Conservation (phyloP, 2,329 filamentous ascomycete species). For the Fusarium abutilonis region DNA sequence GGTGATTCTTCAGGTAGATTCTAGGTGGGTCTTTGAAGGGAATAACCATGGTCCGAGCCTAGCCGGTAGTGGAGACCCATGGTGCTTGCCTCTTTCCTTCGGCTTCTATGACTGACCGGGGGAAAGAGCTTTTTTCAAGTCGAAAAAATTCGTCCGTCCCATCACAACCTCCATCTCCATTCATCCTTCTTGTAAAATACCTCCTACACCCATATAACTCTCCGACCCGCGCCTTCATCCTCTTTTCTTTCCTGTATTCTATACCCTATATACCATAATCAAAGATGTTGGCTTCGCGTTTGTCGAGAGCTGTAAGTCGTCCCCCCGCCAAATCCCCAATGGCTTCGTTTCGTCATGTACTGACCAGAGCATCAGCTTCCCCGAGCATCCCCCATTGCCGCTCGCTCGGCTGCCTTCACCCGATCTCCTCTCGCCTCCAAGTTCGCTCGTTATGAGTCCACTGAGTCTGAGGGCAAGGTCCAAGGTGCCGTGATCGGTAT, state of each 20-base stretch:
- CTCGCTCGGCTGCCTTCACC: constrained; percentile 72
- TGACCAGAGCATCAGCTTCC: constrained; percentile 69
- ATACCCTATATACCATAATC: constrained; percentile 52
- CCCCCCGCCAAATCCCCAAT: constrained; percentile 7
- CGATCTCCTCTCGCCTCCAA: constrained; percentile 76
- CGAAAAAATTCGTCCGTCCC: constrained; percentile 52
- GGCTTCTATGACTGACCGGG: constrained; percentile 54
- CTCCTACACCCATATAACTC: constrained; percentile 47
- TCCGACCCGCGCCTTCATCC: constrained; percentile 49
- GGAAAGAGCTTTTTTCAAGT: constrained; percentile 48
- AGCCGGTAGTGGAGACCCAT: constrained; percentile 44
- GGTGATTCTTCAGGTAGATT: constrained; percentile 22
- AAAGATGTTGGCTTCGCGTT: constrained; percentile 78
- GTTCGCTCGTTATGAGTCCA: constrained; percentile 82
- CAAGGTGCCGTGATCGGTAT: constrained; percentile 98
- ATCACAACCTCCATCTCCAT: constrained; percentile 44
- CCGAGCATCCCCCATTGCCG: constrained; percentile 74
- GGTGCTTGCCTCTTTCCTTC: constrained; percentile 54
- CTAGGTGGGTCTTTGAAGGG: constrained; percentile 35
- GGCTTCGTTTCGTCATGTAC: constrained; percentile 12
- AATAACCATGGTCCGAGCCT: constrained; percentile 47
- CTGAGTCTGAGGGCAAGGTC: constrained; percentile 72
- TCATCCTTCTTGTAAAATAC: constrained; percentile 44
- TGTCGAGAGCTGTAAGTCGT: constrained; percentile 77
- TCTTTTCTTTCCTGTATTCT: constrained; percentile 49